Percentiles rank a stretch among this genome's conserved stretches.
Conservation (phyloP, 495 filamentous ascomycete species). For the Amniculicola lignicola region DNA sequence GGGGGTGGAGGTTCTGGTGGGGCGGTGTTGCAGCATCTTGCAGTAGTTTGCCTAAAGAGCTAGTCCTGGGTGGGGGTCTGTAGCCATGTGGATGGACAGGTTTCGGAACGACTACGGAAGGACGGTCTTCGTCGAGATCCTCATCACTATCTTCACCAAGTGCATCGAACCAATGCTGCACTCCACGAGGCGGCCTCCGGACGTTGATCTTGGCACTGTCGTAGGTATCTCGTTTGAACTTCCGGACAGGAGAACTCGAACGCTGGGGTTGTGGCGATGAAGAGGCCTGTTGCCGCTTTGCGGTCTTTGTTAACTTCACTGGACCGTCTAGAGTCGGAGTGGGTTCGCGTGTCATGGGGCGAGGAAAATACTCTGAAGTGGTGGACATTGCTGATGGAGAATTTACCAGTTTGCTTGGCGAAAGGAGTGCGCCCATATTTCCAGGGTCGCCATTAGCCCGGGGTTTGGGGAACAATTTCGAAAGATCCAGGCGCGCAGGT, state of each 20-base stretch:
- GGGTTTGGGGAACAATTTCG: slow-evolving; percentile 39
- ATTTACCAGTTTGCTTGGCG: slow-evolving; percentile 36
- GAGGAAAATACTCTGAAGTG: slow-evolving; percentile 34
- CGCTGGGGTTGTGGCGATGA: not conserved
- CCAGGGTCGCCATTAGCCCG: not conserved
- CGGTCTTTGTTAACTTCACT: slow-evolving; percentile 23
- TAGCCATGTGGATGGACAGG: not conserved
- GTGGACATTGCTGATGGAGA: slow-evolving; percentile 35
- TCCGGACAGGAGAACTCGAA: slow-evolving; percentile 22
- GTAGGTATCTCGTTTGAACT: slow-evolving; percentile 35
- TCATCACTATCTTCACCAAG: slow-evolving; percentile 41
- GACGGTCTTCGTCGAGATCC: slow-evolving; percentile 21
- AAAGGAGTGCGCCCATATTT: slow-evolving; percentile 19
- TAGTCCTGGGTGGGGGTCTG: slow-evolving; percentile 11
- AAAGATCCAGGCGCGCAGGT: slow-evolving; percentile 37
- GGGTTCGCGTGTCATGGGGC: slow-evolving; percentile 24
- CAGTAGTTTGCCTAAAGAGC: slow-evolving; percentile 14
- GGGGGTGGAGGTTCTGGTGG: not conserved
- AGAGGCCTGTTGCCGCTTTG: slow-evolving; percentile 28
- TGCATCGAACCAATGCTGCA: slow-evolving; percentile 47
- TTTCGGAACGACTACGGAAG: slow-evolving; percentile 1
- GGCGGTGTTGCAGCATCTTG: slow-evolving; percentile 1
- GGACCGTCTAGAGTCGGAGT: slow-evolving; percentile 13
- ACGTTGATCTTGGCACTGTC: slow-evolving; percentile 43
- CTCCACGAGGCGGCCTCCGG: slow-evolving; percentile 42